Conservation (phyloP, 2,329 filamentous ascomycete species). For the Keithomyces neogunnii region DNA sequence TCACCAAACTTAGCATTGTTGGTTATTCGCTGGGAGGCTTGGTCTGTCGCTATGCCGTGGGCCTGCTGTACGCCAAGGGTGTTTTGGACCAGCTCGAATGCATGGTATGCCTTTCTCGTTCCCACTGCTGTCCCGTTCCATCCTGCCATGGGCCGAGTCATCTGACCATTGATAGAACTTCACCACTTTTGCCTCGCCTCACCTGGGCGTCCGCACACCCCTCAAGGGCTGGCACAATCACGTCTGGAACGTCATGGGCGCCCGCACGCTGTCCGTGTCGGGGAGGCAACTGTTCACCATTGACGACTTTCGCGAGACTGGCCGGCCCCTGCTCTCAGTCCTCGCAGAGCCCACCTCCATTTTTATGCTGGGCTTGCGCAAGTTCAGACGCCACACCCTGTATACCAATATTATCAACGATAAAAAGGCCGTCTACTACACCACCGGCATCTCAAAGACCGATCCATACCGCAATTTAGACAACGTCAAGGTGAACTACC, state of each 20-base stretch:
- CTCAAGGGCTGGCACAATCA: constrained; percentile 56
- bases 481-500: constrained; percentile 61
- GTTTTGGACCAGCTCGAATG: constrained; percentile 73
- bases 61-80: constrained; percentile 72
- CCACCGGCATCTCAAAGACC: constrained; percentile 65
- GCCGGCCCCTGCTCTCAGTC: constrained; percentile 69
- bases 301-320: constrained; percentile 76
- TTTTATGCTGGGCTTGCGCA: constrained; percentile 70
- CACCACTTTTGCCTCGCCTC: constrained; percentile 81
- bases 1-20: constrained; percentile 76
- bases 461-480: constrained; percentile 69
- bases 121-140: background rate
- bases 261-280: constrained; percentile 71
- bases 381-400: constrained; percentile 67
- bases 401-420: constrained; percentile 90
- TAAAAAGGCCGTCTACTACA: constrained; percentile 73
- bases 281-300: constrained; percentile 82
- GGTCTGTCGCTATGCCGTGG: constrained; percentile 78
- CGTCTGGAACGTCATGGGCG: constrained; percentile 77
- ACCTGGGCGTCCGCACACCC: constrained; percentile 68
- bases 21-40: constrained; percentile 88
- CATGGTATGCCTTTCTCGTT: constrained; percentile 41
- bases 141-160: background rate
- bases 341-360: constrained; percentile 77
- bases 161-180: constrained; percentile 55